A percentile compares a stretch with the other conserved stretches of the same genome.
Conservation (phyloP, 2,329 filamentous ascomycete species). For the Fusarium concolor region DNA sequence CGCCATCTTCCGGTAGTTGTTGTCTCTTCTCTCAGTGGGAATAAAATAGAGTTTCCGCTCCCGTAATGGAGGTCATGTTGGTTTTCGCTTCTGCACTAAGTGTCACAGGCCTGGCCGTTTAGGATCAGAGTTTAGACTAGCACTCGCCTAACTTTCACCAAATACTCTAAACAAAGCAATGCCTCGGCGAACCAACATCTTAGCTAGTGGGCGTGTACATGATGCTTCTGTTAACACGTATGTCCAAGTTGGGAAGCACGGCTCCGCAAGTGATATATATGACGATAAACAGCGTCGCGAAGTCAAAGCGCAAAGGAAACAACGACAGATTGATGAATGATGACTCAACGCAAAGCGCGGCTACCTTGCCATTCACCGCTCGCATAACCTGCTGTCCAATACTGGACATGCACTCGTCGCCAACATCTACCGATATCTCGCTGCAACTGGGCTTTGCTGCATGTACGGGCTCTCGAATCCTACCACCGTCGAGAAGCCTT, state of each 20-base stretch:
- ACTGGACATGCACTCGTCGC: slow-evolving; percentile 1
- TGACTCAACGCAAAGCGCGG: slow-evolving; percentile 32
- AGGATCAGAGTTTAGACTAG: slow-evolving; percentile 24
- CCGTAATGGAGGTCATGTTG: background rate
- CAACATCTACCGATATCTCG: slow-evolving; percentile 5
- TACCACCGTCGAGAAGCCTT: background rate
- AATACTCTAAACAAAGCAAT: slow-evolving; percentile 3
- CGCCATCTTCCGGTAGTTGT: slow-evolving; percentile 28
- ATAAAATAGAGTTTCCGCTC: background rate
- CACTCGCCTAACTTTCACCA: slow-evolving; percentile 12
- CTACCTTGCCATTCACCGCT: slow-evolving; percentile 15
- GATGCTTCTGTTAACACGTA: background rate
- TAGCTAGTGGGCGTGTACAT: slow-evolving; percentile 2
- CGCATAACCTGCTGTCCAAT: background rate
- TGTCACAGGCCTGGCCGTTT: background rate
- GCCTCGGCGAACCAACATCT: background rate
- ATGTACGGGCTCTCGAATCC: slow-evolving; percentile 6
- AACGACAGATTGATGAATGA: background rate
- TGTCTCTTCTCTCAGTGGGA: slow-evolving; percentile 36
- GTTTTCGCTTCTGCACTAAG: slow-evolving; percentile 5
- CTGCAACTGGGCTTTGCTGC: background rate
- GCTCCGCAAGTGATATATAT: background rate
- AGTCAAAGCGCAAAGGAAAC: slow-evolving; percentile 9
- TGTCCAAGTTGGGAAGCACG: background rate
- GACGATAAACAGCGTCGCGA: background rate